These are phyloP conservation scores for Eryngium alpinum DNA, from an alignment of 140 eudicot genomes.

Conservation along the genomic window DNA sequence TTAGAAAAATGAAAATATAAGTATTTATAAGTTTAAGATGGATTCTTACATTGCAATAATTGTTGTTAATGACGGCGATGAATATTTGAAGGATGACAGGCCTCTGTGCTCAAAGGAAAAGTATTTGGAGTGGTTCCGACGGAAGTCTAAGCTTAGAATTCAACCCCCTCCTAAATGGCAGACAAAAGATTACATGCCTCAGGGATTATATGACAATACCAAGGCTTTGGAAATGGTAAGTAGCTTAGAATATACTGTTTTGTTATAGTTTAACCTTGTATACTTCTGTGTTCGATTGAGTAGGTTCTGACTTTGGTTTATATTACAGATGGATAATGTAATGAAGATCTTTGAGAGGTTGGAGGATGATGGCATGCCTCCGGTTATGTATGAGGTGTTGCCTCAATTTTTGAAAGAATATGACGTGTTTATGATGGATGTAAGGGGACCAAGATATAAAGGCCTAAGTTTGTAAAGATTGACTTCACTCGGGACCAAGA, in stretches of 20 bases:
- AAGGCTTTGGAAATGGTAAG: not conserved
- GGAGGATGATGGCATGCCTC: not conserved
- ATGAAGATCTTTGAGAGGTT: not conserved
- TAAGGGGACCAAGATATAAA: not conserved
- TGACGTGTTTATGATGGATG: not conserved
- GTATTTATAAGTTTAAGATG: too few relatives aligned
- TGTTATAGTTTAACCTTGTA: too few relatives aligned
- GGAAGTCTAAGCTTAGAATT: not conserved
- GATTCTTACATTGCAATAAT: too few relatives aligned
- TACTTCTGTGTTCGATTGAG: too few relatives aligned
- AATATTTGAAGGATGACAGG: too few relatives aligned
- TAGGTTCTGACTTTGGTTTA: not conserved
- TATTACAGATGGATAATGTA: not conserved
- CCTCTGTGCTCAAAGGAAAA: not conserved
- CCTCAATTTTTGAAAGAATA: not conserved
- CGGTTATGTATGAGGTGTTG: not conserved
- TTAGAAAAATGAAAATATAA: too few relatives aligned
- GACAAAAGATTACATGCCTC: not conserved
- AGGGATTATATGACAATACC: not conserved
- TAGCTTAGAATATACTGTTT: too few relatives aligned
- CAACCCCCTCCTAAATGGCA: not conserved
- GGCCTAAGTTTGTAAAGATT: not conserved
- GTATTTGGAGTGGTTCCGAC: not conserved
- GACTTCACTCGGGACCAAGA: too few relatives aligned
- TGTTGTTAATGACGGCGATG: too few relatives aligned